Percentiles rank a stretch among this genome's conserved stretches.
phyloP scores from a whole-genome alignment of 148 eudicot species.

The Nyssa sinensis region DNA sequence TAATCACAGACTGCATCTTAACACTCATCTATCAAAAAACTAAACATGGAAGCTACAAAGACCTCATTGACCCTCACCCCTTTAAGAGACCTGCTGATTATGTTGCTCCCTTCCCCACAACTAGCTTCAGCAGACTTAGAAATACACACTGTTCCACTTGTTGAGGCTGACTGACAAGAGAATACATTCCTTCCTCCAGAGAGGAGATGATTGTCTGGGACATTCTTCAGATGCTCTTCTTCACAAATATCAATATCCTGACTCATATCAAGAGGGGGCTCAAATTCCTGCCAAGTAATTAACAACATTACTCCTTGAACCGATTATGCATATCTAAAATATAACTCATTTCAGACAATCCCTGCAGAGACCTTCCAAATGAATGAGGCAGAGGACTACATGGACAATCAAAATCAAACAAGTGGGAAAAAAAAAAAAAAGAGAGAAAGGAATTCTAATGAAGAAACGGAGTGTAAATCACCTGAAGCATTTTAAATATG shows the following conservation, averaged over 20 bases:
- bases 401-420: neutral
- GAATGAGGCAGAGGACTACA: neutral
- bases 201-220: slow-evolving; percentile 29
- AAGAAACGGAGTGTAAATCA: slow-evolving; percentile 20
- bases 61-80: slow-evolving; percentile 25
- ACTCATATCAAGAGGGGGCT: slow-evolving; percentile 86
- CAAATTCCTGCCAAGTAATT: slow-evolving; percentile 66
- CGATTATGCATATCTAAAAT: neutral
- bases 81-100: slow-evolving; percentile 21
- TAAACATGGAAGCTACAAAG: slow-evolving; percentile 5
- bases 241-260: slow-evolving; percentile 52
- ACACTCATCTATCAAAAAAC: neutral
- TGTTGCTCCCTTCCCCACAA: slow-evolving; percentile 26
- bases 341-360: neutral
- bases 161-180: slow-evolving; percentile 37
- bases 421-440: slow-evolving; percentile 1
- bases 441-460: neutral
- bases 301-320: neutral
- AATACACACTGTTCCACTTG: slow-evolving; percentile 24
- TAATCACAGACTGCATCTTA: neutral
- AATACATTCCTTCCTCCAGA: slow-evolving; percentile 33
- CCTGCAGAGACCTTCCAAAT: neutral
- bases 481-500: slow-evolving; percentile 92
- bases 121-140: slow-evolving; percentile 21
- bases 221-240: slow-evolving; percentile 35